Base-by-base conservation (phyloP, 768 basidiomycete genomes). In the Phallus indusiatus region DNA sequence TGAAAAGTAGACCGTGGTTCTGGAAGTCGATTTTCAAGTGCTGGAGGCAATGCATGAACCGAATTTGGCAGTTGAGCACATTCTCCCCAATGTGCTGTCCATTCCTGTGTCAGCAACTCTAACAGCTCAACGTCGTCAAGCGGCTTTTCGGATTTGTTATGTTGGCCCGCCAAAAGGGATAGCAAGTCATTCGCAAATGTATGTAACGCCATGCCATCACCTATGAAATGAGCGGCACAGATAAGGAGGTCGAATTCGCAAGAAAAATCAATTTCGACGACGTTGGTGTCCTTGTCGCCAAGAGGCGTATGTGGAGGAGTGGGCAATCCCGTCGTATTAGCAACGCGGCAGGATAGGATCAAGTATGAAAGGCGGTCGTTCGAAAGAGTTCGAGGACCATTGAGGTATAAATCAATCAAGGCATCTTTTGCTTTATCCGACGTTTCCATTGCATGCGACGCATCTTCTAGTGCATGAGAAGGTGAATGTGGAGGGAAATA, bases 191-290 rank as follows among this genome's bases (percentile, higher is more conserved):
- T 89, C 22, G 86, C 88, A 62, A 86, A 87, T 60, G 81, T 77
- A 70, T 92, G 89, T 17, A 92, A 76, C 1, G 89, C 86, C 84
- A 91, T 90, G 20, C 91, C 91, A 67, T 94, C 91, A 18, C 89
- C 90, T 51, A 92, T 69, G 69, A 86, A 92, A 68, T 94, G 91
- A 7, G 86, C 81, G 3, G 86, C 84, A 63, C 84, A 85, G 52
- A 94, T 78, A 62, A 89, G 72, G 56, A 91, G 70, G 66, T 91
- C 81, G 65, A 77, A 83, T 55, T 79, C 69, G 34, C 56, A 68
- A 51, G n/a, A n/a, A 57, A 64, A 33, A 62, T 57, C 12, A 55
- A 7, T 55, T n/a, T 63, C 60, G 54, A n/a, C n/a, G 56, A 60
- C 28, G 28, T 37, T 21, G 63, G 55, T 55, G 69, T 7, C 63